A percentile compares a stretch with the other conserved stretches of the same genome.
Conservation (phyloP, 228 moss, liverwort and hornwort species). For the Sphagnum magellanicum region DNA sequence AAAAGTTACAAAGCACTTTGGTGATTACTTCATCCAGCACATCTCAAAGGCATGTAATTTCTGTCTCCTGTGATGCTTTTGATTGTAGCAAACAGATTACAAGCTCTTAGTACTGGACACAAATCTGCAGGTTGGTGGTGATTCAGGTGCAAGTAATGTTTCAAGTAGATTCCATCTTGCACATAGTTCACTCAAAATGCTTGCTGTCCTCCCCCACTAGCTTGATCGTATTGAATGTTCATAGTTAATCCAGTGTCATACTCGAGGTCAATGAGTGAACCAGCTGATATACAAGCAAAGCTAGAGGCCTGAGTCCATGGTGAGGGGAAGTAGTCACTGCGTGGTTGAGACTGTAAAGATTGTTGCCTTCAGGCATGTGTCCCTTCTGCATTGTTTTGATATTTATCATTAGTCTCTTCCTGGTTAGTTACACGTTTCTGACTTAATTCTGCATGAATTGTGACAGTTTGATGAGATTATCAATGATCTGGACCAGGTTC, state of each 20-base stretch:
- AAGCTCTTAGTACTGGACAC: not conserved
- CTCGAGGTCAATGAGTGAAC: too few species aligned
- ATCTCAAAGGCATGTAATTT: conserved; percentile 55
- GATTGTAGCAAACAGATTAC: too few species aligned
- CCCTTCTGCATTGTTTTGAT: not conserved
- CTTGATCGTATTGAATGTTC: too few species aligned
- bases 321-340: too few species aligned
- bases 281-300: too few species aligned
- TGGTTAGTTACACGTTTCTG: conserved; percentile 62
- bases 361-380: conserved; percentile 20
- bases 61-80: too few species aligned
- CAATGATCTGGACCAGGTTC: conserved; percentile 72
- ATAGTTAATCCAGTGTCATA: too few species aligned
- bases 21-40: conserved; percentile 96
- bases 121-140: conserved; percentile 14
- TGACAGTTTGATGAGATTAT: conserved; percentile 88
- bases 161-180: too few species aligned
- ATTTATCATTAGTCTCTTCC: not conserved
- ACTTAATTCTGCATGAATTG: conserved; percentile 32
- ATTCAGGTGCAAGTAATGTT: conserved; percentile 61
- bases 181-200: too few species aligned
- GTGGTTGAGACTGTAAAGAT: conserved; percentile 63
- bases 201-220: too few species aligned
- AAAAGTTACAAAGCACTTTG: conserved; percentile 89
- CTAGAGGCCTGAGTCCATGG: too few species aligned